These are phyloP conservation scores for Solanum arcanum DNA, from an alignment of 257 asterid species.

Conservation along the genomic window DNA sequence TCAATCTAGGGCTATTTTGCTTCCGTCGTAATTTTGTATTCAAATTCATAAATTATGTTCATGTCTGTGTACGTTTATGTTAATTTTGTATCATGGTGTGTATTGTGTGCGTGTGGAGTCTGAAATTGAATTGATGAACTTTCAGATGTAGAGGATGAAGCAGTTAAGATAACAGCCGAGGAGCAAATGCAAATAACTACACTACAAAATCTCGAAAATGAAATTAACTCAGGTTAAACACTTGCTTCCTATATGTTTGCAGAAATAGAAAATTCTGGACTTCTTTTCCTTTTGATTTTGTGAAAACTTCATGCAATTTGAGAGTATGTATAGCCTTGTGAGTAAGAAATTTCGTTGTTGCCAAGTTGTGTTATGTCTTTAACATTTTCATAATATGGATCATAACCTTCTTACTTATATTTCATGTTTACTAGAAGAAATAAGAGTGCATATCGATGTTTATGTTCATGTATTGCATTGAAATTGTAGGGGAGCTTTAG, in stretches of 20 bases:
- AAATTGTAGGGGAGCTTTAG: neutral
- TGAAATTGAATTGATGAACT: neutral
- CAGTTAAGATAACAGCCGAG: slow-evolving; percentile 56
- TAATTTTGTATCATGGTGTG: neutral
- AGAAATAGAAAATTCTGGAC: neutral
- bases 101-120: neutral
- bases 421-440: neutral
- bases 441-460: neutral
- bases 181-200: slow-evolving; percentile 66
- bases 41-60: neutral
- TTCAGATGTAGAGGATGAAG: slow-evolving; percentile 95
- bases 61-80: neutral
- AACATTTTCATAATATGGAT: neutral
- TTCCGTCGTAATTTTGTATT: neutral
- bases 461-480: neutral
- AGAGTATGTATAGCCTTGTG: neutral
- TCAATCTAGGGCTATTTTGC: neutral
- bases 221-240: slow-evolving; percentile 46
- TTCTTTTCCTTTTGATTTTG: neutral
- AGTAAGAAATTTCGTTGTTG: neutral
- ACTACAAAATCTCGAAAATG: slow-evolving; percentile 52
- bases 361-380: neutral
- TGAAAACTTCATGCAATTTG: neutral
- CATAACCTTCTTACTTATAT: neutral
- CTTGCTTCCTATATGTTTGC: neutral